These are phyloP conservation scores for Fusarium citri DNA, from an alignment of 2,329 filamentous ascomycete genomes.

Conservation along the genomic window DNA sequence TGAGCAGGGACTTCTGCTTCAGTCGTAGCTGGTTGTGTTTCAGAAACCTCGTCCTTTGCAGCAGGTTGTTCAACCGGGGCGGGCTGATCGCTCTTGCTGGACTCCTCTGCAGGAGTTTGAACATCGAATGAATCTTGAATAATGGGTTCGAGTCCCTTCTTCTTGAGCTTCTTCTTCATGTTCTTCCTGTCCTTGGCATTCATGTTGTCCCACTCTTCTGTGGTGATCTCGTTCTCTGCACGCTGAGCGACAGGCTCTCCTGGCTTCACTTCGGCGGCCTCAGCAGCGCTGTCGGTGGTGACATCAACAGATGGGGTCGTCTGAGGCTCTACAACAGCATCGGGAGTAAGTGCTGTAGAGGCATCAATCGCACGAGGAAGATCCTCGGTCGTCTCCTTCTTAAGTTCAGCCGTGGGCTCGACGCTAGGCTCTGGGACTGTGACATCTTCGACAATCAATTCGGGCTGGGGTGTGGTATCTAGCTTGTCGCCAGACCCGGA, in stretches of 20 bases:
- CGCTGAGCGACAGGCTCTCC: constrained; percentile 15
- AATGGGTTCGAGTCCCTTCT: constrained; percentile 38
- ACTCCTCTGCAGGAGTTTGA: neutral
- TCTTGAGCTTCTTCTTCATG: constrained; percentile 42
- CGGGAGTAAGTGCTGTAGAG: neutral
- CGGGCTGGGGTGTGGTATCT: neutral
- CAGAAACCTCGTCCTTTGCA: constrained; percentile 3
- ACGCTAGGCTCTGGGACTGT: neutral
- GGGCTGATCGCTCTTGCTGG: neutral
- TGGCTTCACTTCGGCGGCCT: constrained; percentile 3
- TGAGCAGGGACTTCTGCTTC: constrained; percentile 1
- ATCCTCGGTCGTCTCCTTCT: neutral
- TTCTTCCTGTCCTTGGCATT: constrained; percentile 41
- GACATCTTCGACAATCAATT: neutral
- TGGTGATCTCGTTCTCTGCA: constrained; percentile 40
- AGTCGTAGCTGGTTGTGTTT: neutral
- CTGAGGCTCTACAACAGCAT: constrained; percentile 13
- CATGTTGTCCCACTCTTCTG: constrained; percentile 38
- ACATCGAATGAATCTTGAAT: constrained; percentile 24
- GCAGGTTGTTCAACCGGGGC: neutral
- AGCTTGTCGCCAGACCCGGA: neutral
- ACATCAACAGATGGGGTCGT: constrained; percentile 1
- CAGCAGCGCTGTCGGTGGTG: neutral
- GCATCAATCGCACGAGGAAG: neutral
- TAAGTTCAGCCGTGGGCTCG: neutral